These are phyloP conservation scores for Metschnikowia drakensbergensis DNA, from an alignment of 805 yeast genomes.

Conservation along the genomic window DNA sequence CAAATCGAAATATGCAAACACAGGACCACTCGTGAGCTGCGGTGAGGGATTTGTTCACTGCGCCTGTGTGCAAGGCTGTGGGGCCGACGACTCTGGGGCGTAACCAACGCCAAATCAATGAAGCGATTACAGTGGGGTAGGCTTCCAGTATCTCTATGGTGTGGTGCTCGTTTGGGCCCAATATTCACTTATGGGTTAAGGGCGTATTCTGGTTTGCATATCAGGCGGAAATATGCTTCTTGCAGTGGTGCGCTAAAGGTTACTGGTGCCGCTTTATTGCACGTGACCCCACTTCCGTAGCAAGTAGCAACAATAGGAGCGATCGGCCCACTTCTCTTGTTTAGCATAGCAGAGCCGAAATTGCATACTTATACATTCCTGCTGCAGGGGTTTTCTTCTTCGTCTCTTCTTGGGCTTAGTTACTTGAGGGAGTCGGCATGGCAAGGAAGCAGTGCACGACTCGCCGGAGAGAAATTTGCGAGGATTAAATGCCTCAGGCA, in stretches of 20 bases:
- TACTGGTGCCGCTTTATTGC: background rate
- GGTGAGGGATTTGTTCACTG: conserved; percentile 2
- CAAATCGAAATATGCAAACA: conserved; percentile 1
- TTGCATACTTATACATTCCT: no score
- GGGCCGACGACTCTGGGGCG: background rate
- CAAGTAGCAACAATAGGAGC: background rate
- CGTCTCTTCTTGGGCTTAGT: background rate
- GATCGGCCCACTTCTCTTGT: background rate
- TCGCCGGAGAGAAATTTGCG: background rate
- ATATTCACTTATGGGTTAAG: no score
- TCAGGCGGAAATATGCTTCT: background rate
- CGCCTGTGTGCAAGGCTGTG: background rate
- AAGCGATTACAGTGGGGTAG: no score
- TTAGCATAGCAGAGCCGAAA: no score
- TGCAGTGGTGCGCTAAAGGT: background rate
- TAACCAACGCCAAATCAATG: no score
- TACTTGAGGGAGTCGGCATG: background rate
- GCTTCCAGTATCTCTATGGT: background rate
- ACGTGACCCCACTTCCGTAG: background rate
- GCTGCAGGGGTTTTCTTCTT: no score
- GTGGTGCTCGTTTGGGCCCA: background rate
- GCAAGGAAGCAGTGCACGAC: background rate
- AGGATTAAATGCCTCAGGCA: conserved; percentile 1
- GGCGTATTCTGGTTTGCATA: background rate
- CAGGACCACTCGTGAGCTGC: background rate